These are phyloP conservation scores for Myxozyma udenii DNA, from an alignment of 805 yeast genomes.

Conservation along the genomic window DNA sequence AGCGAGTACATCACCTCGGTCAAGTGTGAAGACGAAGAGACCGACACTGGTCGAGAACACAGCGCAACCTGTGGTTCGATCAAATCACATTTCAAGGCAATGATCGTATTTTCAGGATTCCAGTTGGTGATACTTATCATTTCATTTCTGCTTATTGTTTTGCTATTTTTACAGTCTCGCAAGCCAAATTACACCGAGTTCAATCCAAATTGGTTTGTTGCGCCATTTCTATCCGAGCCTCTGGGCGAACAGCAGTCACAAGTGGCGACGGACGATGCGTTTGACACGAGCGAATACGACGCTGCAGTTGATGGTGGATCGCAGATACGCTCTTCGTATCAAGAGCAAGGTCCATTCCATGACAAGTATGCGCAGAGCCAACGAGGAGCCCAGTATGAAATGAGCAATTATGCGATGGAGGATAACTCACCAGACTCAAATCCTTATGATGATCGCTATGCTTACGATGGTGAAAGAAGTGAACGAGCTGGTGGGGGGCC, in stretches of 20 bases:
- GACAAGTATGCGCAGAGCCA: slow-evolving; percentile 2
- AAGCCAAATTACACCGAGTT: too few relatives aligned
- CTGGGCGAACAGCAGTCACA: neutral
- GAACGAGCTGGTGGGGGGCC: neutral
- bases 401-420: slow-evolving; percentile 1
- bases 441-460: slow-evolving; percentile 7
- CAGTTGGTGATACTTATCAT: neutral
- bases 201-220: neutral
- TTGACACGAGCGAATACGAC: slow-evolving; percentile 16
- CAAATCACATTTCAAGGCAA: slow-evolving; percentile 15
- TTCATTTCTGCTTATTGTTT: slow-evolving; percentile 10
- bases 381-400: slow-evolving; percentile 8
- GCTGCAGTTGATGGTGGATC: slow-evolving; percentile 19
- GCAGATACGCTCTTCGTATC: neutral
- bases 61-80: slow-evolving; percentile 8
- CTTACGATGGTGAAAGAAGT: neutral
- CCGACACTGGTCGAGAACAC: neutral
- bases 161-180: slow-evolving; percentile 1
- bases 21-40: neutral
- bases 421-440: neutral
- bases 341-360: neutral
- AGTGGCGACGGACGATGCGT: slow-evolving; percentile 12
- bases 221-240: neutral
- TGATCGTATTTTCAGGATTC: slow-evolving; percentile 15
- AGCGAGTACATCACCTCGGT: slow-evolving; percentile 8